Evolutionary conservation across 495 filamentous ascomycete species (phyloP), one percentile per base, ranked within the genome.

Genomic region (Hyaloscypha variabilis): DNA sequence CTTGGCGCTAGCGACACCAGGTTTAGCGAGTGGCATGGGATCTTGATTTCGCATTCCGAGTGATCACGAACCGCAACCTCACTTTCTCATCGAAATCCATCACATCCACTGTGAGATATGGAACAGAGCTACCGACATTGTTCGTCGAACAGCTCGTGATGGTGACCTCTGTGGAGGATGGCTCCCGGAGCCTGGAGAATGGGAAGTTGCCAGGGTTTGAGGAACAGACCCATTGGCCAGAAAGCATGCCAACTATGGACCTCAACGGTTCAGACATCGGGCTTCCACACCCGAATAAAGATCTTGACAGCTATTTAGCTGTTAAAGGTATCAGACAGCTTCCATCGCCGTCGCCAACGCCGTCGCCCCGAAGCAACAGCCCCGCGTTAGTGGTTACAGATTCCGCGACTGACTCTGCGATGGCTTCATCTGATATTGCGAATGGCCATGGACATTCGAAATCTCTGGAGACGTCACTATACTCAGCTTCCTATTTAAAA

Each of bases 311-410:
- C 21, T 23, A n/a, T 34, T 51, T 62, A 10, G 64, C 51, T 31
- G 66, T 61, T 29, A 29, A 62, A 50, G 66, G 64, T 24, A 28
- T 62, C 13, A 25, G 6, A 24, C 66, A 69, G 8, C 66, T 71
- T 28, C 69, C 69, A n/a, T 66, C 69, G 23, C 69, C 69, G 59
- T 68, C 60, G 23, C 69, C 64, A 2, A 67, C 66, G 10, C 67
- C 67, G 13, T 67, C 64, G 24, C 71, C 68, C 8, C 58, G 63
- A 50, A n/a, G 67, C 65, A 24, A 50, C 46, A 8, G 63, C 62
- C 21, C 65, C 70, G 63, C 62, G 23, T 51, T 65, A 21, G 39
- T 61, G 8, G 62, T 62, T 8, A 61, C 61, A 21, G 65, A 71
- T 2, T 61, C 56, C 19, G 51, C 42, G 5, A 52, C 8, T 2